A percentile compares a stretch with the other conserved stretches of the same genome.
phyloP scores from a whole-genome alignment of 2,329 filamentous ascomycete genomes.

The Chaetomium strumarium region DNA sequence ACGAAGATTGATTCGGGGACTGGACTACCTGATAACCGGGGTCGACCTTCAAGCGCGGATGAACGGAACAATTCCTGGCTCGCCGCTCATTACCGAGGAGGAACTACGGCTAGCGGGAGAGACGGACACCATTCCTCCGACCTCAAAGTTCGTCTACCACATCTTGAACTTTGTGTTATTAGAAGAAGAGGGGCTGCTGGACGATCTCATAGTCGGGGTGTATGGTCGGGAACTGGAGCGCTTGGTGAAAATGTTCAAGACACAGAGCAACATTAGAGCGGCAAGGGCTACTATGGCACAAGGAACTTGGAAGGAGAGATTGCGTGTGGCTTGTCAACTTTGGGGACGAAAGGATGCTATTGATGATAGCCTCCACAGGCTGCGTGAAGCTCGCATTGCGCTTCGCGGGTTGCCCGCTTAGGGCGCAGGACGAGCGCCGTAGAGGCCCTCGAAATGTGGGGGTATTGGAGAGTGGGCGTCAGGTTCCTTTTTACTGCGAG shows the following conservation, averaged over 20 bases:
- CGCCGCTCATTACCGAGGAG: too few species aligned
- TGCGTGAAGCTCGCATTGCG: too few species aligned
- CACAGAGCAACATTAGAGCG: neutral
- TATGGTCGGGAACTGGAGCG: neutral
- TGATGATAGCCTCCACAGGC: neutral
- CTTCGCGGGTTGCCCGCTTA: too few species aligned
- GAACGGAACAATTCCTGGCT: too few species aligned
- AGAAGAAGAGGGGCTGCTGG: neutral
- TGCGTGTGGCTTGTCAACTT: neutral
- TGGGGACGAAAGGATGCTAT: neutral
- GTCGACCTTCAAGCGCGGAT: too few species aligned
- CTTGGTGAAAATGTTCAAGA: neutral
- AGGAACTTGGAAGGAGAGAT: neutral
- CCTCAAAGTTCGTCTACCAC: neutral
- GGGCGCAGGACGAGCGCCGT: too few species aligned
- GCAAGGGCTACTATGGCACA: neutral
- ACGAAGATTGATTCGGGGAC: too few species aligned
- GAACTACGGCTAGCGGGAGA: too few species aligned
- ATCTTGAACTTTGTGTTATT: neutral
- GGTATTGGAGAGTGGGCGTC: too few species aligned
- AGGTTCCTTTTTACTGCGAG: too few species aligned
- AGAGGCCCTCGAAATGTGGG: too few species aligned
- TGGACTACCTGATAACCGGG: too few species aligned
- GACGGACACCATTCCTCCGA: neutral
- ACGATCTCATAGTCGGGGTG: neutral